Conservation (phyloP, 495 filamentous ascomycete genomes). For the Trichoderma orchidacearum region DNA sequence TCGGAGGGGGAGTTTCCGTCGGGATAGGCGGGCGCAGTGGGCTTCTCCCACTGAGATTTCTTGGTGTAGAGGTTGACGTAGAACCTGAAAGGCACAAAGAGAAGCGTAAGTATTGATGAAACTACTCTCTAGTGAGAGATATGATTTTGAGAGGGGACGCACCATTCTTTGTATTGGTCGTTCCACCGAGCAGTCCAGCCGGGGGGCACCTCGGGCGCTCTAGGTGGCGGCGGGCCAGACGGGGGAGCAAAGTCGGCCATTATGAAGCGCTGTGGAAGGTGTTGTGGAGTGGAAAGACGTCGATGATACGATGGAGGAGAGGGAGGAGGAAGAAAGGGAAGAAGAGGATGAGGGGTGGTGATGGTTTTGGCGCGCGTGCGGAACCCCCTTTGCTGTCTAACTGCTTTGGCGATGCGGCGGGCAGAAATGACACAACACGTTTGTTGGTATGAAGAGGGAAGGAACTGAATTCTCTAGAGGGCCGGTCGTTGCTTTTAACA, state of each 20-base stretch:
- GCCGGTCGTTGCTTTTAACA: too few relatives aligned
- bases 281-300: too few relatives aligned
- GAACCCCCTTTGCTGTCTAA: background rate
- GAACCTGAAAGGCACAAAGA: constrained; percentile 50
- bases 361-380: background rate
- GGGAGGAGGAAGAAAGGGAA: background rate
- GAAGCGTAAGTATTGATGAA: background rate
- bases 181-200: constrained; percentile 80
- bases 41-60: constrained; percentile 75
- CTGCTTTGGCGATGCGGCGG: background rate
- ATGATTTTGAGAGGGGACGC: background rate
- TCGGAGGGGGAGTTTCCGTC: constrained; percentile 27
- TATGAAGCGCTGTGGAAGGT: background rate
- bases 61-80: constrained; percentile 79
- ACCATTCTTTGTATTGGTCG: constrained; percentile 68
- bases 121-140: background rate
- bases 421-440: too few relatives aligned
- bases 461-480: too few relatives aligned
- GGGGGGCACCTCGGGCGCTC: constrained; percentile 47
- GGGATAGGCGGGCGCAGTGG: constrained; percentile 46
- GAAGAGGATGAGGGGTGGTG: background rate
- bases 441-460: too few relatives aligned
- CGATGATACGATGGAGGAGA: too few relatives aligned
- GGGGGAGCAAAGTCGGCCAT: constrained; percentile 58
- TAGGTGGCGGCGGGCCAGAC: constrained; percentile 70